Evolutionary conservation across 805 yeast genomes (phyloP).

Genomic region (Torulaspora franciscae): DNA sequence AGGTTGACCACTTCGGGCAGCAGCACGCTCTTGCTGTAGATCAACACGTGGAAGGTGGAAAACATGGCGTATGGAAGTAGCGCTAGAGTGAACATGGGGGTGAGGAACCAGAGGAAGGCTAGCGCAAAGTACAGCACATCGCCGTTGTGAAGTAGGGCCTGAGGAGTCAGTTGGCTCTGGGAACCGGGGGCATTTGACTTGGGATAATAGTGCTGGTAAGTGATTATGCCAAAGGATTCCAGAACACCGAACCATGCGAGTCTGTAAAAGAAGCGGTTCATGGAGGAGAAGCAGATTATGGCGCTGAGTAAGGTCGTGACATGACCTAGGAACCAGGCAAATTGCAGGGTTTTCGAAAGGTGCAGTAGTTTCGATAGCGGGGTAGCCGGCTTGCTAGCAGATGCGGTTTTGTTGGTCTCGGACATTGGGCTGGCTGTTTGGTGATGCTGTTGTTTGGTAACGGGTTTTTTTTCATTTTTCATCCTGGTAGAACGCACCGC

Average conservation of each 20-base stretch:
- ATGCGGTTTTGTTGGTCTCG: conserved; percentile 1
- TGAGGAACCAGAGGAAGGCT: conserved; percentile 50
- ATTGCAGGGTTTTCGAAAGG: conserved; percentile 49
- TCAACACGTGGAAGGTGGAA: conserved; percentile 76
- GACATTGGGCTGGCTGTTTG: not conserved
- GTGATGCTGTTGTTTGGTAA: not conserved
- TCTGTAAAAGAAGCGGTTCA: conserved; percentile 49
- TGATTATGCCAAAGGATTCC: conserved; percentile 69
- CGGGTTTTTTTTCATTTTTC: not conserved
- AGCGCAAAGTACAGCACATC: conserved; percentile 66
- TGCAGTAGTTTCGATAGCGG: conserved; percentile 12
- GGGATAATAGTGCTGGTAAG: conserved; percentile 51
- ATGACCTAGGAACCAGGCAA: conserved; percentile 72
- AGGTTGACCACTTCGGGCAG: conserved; percentile 51
- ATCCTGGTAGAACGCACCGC: conserved; percentile 1
- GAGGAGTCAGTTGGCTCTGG: conserved; percentile 12
- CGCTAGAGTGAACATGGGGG: conserved; percentile 58
- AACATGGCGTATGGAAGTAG: conserved; percentile 70
- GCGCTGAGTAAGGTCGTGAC: conserved; percentile 42
- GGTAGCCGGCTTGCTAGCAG: not conserved
- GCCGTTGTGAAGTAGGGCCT: conserved; percentile 49
- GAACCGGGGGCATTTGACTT: conserved; percentile 14
- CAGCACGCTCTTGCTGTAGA: conserved; percentile 59
- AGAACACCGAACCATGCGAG: conserved; percentile 58
- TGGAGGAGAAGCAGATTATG: conserved; percentile 37